A percentile compares a stretch with the other conserved stretches of the same genome.
These are phyloP conservation scores for Tolypocladium inflatum DNA, from an alignment of 2,329 filamentous ascomycete genomes.

Conservation along the genomic window DNA sequence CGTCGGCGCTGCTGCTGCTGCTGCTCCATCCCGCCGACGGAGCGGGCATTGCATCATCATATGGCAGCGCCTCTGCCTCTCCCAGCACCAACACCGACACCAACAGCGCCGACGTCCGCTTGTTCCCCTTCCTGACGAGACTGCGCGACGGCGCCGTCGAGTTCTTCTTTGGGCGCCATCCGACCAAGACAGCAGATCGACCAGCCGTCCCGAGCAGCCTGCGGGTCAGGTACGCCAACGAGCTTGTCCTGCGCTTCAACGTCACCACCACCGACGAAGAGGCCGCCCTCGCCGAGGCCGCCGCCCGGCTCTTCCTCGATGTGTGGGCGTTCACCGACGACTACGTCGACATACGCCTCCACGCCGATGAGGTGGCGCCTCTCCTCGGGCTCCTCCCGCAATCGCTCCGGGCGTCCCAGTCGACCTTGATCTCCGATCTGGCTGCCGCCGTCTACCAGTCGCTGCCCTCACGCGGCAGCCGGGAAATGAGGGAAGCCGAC, in stretches of 20 bases:
- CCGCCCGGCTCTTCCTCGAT: conserved; percentile 70
- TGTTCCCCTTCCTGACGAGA: conserved; percentile 40
- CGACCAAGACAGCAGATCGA: conserved; percentile 17
- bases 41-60: neutral
- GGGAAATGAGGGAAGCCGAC: conserved; percentile 10
- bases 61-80: neutral
- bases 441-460: conserved; percentile 62
- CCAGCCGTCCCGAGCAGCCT: conserved; percentile 18
- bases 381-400: conserved; percentile 69
- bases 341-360: conserved; percentile 77
- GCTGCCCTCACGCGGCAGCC: conserved; percentile 13
- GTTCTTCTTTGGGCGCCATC: conserved; percentile 37
- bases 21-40: neutral
- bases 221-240: conserved; percentile 54
- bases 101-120: conserved; percentile 8
- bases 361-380: conserved; percentile 66
- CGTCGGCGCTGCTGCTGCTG: neutral
- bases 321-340: conserved; percentile 78
- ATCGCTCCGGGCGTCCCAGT: conserved; percentile 62
- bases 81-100: neutral
- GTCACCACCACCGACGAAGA: conserved; percentile 61
- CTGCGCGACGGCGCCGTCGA: conserved; percentile 40
- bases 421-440: conserved; percentile 70
- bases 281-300: conserved; percentile 59
- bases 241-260: conserved; percentile 87